These are phyloP conservation scores for Ploettnerulaceae sp. DNA, from an alignment of 2,329 filamentous ascomycete species.

Conservation along the genomic window DNA sequence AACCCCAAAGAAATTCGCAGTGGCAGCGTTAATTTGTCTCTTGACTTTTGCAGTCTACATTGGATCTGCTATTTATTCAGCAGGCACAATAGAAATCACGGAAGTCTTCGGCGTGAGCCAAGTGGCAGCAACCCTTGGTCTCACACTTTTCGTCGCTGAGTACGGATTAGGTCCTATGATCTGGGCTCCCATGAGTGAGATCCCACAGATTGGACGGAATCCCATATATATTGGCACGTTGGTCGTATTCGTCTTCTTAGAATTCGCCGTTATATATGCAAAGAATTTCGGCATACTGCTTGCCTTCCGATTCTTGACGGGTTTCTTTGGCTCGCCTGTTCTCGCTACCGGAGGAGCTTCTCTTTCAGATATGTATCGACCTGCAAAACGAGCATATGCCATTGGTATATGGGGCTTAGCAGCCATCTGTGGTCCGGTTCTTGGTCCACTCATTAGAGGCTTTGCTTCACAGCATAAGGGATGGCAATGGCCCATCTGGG, in stretches of 20 bases:
- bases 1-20: slow-evolving; percentile 39
- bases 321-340: slow-evolving; percentile 58
- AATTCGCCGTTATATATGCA: slow-evolving; percentile 43
- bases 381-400: slow-evolving; percentile 52
- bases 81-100: slow-evolving; percentile 45
- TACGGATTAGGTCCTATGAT: slow-evolving; percentile 60
- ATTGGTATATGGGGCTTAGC: slow-evolving; percentile 54
- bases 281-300: slow-evolving; percentile 49
- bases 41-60: slow-evolving; percentile 56
- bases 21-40: slow-evolving; percentile 45
- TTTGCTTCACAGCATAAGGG: slow-evolving; percentile 51
- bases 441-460: slow-evolving; percentile 56
- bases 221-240: slow-evolving; percentile 63
- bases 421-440: slow-evolving; percentile 43
- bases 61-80: slow-evolving; percentile 44
- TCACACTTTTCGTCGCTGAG: slow-evolving; percentile 58
- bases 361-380: slow-evolving; percentile 43
- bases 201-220: slow-evolving; percentile 62
- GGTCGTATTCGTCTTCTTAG: slow-evolving; percentile 56
- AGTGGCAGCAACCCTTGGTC: slow-evolving; percentile 49
- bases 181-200: slow-evolving; percentile 61
- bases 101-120: slow-evolving; percentile 47
- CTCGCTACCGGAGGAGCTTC: slow-evolving; percentile 54
- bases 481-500: slow-evolving; percentile 56
- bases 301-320: slow-evolving; percentile 57